Conservation (phyloP, 192 early-diverging fungal species). For the Dissophora ornata region DNA sequence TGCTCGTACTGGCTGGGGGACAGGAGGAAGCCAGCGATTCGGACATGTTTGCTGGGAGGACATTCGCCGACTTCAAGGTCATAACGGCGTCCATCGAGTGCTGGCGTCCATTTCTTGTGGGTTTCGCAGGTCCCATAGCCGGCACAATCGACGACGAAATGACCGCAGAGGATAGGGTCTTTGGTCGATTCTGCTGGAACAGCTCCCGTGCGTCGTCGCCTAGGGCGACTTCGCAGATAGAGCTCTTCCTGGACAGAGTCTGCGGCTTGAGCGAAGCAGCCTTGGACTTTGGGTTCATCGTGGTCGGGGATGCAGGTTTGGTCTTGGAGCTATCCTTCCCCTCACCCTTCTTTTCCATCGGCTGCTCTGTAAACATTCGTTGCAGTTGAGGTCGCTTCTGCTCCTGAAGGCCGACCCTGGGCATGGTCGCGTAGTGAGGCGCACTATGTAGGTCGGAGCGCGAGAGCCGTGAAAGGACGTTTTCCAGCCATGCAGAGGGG, state of each 20-base stretch:
- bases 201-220: conserved; percentile 37
- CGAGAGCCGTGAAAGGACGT: conserved; percentile 20
- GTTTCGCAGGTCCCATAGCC: conserved; percentile 2
- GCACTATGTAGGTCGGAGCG: conserved; percentile 8
- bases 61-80: no score
- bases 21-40: neutral
- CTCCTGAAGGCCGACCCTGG: conserved; percentile 12
- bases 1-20: neutral
- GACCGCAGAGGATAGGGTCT: conserved; percentile 33
- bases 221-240: conserved; percentile 36
- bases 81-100: no score
- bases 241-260: conserved; percentile 18
- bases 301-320: no score
- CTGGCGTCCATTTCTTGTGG: conserved; percentile 8
- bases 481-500: conserved; percentile 46
- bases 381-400: neutral
- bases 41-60: neutral
- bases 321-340: neutral
- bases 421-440: conserved; percentile 47
- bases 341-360: neutral
- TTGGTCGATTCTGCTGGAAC: conserved; percentile 45
- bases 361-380: conserved; percentile 4
- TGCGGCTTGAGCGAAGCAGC: neutral
- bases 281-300: neutral
- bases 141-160: conserved; percentile 35